Evolutionary conservation across 2,329 filamentous ascomycete species (phyloP).

Genomic region (Nemania bipapillata): DNA sequence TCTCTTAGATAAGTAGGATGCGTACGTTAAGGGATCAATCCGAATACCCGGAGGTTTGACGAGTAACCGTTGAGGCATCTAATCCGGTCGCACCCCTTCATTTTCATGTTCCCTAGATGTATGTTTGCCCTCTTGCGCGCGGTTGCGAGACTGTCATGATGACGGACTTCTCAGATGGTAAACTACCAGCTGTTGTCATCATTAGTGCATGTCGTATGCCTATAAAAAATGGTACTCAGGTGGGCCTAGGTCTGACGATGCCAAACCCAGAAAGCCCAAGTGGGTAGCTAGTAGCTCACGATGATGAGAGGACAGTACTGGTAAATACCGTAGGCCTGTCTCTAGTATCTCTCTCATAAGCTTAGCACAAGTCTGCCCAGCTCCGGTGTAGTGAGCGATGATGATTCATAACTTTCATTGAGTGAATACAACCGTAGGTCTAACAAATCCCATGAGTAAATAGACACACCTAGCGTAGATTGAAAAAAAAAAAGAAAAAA

Average conservation of each 20-base stretch:
- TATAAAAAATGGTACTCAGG: background rate
- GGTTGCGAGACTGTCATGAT: slow-evolving; percentile 25
- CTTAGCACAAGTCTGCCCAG: too few relatives aligned
- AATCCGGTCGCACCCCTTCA: background rate
- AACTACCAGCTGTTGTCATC: slow-evolving; percentile 26
- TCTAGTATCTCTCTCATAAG: slow-evolving; percentile 55
- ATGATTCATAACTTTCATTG: too few relatives aligned
- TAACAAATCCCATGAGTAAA: too few relatives aligned
- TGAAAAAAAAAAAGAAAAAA: too few relatives aligned
- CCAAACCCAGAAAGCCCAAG: slow-evolving; percentile 15
- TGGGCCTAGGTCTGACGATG: slow-evolving; percentile 15
- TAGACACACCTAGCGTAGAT: too few relatives aligned
- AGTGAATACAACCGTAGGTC: too few relatives aligned
- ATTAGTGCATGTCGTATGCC: slow-evolving; percentile 14
- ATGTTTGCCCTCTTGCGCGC: background rate
- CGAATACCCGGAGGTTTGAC: background rate
- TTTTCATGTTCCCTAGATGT: background rate
- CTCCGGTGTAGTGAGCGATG: too few relatives aligned
- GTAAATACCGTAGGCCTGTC: too few relatives aligned
- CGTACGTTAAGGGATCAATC: background rate
- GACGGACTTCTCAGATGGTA: slow-evolving; percentile 17
- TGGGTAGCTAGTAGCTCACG: slow-evolving; percentile 23
- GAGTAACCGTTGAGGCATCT: background rate
- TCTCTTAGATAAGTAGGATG: background rate
- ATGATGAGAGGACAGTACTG: slow-evolving; percentile 24